Percentiles rank a stretch among this genome's conserved stretches.
Conservation (phyloP, 768 basidiomycete genomes). For the Pleurotus salmoneostramineus region DNA sequence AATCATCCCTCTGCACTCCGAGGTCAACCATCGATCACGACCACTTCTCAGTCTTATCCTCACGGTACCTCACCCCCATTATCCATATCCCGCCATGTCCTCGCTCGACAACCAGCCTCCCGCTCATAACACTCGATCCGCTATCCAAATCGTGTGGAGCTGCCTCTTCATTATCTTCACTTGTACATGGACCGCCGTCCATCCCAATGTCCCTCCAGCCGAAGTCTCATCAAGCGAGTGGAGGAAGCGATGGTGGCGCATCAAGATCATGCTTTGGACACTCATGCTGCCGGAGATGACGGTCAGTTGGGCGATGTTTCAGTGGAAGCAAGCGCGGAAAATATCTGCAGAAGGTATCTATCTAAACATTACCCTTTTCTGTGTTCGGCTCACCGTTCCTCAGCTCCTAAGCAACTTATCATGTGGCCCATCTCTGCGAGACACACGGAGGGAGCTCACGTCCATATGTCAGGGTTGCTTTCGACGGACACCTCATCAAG, state of each 20-base stretch:
- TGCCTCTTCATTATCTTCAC: slow-evolving; percentile 22
- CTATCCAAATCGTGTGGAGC: slow-evolving; percentile 17
- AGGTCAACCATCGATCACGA: too few relatives aligned
- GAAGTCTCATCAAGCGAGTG: background rate
- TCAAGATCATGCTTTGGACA: slow-evolving; percentile 15
- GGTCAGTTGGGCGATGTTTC: slow-evolving; percentile 20
- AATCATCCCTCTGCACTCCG: too few relatives aligned
- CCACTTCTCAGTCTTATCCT: too few relatives aligned
- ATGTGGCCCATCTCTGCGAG: too few relatives aligned
- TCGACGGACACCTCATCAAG: too few relatives aligned
- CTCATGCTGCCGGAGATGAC: slow-evolving; percentile 23
- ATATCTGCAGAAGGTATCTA: background rate
- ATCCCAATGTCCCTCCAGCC: slow-evolving; percentile 21
- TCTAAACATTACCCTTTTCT: too few relatives aligned
- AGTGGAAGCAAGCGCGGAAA: slow-evolving; percentile 16
- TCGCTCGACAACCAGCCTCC: background rate
- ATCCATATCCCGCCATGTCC: background rate
- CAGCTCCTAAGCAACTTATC: too few relatives aligned
- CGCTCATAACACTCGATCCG: background rate
- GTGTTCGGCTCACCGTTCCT: too few relatives aligned
- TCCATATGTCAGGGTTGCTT: too few relatives aligned
- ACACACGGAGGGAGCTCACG: too few relatives aligned
- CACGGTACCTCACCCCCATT: too few relatives aligned
- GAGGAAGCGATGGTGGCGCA: background rate
- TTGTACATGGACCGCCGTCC: slow-evolving; percentile 25